Conservation (phyloP, 208 protist genomes). For the Phytomonas francai region DNA sequence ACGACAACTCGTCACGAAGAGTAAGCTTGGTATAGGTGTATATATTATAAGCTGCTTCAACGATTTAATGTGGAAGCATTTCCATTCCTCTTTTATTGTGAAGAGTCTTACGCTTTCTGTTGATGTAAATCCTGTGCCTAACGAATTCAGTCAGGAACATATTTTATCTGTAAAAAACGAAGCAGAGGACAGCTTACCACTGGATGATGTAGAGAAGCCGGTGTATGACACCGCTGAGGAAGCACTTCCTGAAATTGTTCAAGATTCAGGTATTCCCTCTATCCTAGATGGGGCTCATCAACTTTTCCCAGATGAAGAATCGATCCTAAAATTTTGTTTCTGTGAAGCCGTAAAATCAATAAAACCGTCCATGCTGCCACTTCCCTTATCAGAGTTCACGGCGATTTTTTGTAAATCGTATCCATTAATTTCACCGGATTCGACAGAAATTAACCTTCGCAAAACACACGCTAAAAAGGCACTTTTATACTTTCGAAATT, state of each 20-base stretch:
- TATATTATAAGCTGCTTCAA: conserved; percentile 50
- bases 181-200: not conserved
- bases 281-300: not conserved
- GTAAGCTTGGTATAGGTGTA: conserved; percentile 37
- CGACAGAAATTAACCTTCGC: conserved; percentile 46
- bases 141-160: conserved; percentile 21
- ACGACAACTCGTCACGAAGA: conserved; percentile 15
- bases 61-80: conserved; percentile 55
- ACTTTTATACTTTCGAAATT: conserved; percentile 31
- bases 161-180: not conserved
- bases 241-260: conserved; percentile 4
- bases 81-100: conserved; percentile 27
- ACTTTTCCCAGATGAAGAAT: conserved; percentile 31
- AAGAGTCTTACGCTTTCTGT: conserved; percentile 16
- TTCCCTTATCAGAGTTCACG: conserved; percentile 59
- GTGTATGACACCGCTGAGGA: not conserved
- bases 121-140: conserved; percentile 11
- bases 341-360: conserved; percentile 40
- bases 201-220: not conserved
- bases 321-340: conserved; percentile 45
- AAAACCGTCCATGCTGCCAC: conserved; percentile 26
- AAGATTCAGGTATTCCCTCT: not conserved
- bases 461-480: conserved; percentile 64
- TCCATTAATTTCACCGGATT: conserved; percentile 24
- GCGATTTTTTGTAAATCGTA: conserved; percentile 34